Conservation (phyloP, 129 eudicot genomes). For the Lactuca sativa region DNA sequence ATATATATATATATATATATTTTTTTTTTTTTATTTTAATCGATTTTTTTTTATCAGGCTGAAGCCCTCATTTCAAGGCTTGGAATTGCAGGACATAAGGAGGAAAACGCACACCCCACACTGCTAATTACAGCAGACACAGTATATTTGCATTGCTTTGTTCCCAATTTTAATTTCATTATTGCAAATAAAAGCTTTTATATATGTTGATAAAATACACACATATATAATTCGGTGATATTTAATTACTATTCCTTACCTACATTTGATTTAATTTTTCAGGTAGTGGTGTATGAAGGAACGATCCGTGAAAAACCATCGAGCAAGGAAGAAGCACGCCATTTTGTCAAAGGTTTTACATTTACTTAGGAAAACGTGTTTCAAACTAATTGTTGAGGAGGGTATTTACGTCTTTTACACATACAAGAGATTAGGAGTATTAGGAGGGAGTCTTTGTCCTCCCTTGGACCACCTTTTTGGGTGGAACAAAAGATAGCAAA, state of each 20-base stretch:
- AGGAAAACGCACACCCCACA: conserved; percentile 58
- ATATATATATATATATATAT: no score
- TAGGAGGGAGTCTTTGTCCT: no score
- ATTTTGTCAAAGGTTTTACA: conserved; percentile 71
- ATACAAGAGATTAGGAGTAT: background rate
- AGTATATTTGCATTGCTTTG: conserved; percentile 39
- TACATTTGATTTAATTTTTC: conserved; percentile 50
- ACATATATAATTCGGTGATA: background rate
- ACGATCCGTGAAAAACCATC: conserved; percentile 88
- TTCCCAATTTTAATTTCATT: conserved; percentile 17
- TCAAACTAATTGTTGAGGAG: background rate
- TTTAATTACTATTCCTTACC: conserved; percentile 33
- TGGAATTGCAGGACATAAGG: conserved; percentile 41
- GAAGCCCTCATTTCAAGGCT: conserved; percentile 83
- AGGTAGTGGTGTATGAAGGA: conserved; percentile 98
- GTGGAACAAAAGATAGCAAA: background rate
- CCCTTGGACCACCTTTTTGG: background rate
- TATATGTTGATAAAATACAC: background rate
- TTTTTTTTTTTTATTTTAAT: no score
- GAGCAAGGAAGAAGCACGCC: conserved; percentile 84
- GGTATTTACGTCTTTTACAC: background rate
- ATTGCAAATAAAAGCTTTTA: background rate
- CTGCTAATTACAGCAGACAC: conserved; percentile 92
- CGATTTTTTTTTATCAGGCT: conserved; percentile 42
- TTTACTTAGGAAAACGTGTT: background rate